Conservation (phyloP, 352 stramenopile genomes). For the Phytopythium oedochilum region DNA sequence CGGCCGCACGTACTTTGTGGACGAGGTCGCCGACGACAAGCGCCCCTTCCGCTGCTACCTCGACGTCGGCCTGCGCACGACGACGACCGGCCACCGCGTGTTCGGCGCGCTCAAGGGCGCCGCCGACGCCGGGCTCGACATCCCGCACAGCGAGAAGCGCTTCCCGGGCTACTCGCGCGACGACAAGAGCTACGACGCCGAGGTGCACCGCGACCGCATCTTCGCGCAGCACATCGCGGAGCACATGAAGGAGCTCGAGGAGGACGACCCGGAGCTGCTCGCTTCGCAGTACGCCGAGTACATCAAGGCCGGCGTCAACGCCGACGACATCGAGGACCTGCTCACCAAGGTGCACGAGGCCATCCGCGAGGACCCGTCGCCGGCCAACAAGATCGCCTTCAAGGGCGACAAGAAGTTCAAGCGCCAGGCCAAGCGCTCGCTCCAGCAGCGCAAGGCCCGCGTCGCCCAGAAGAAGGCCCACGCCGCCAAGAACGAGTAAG, state of each 20-base stretch:
- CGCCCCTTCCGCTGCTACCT: slow-evolving; percentile 97
- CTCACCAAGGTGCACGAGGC: slow-evolving; percentile 95
- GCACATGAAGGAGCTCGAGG: slow-evolving; percentile 99
- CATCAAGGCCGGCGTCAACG: slow-evolving; percentile 89
- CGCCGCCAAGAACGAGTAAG: slow-evolving; percentile 55
- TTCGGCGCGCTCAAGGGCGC: slow-evolving; percentile 99
- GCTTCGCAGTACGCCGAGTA: slow-evolving; percentile 96
- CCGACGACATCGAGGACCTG: slow-evolving; percentile 90
- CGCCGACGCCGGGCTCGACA: slow-evolving; percentile 97
- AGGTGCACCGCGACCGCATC: slow-evolving; percentile 98
- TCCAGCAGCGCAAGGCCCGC: slow-evolving; percentile 93
- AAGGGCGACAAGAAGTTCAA: slow-evolving; percentile 95
- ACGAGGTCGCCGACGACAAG: slow-evolving; percentile 98
- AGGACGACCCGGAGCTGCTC: slow-evolving; percentile 99
- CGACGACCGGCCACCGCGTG: slow-evolving; percentile 97
- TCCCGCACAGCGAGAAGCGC: slow-evolving; percentile 98
- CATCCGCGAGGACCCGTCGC: slow-evolving; percentile 96
- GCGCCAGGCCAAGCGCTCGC: slow-evolving; percentile 89
- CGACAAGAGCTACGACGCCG: slow-evolving; percentile 98
- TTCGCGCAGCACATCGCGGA: slow-evolving; percentile 97
- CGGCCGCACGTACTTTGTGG: slow-evolving; percentile 98
- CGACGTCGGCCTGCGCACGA: slow-evolving; percentile 97
- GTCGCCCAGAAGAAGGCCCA: slow-evolving; percentile 97
- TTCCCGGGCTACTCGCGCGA: slow-evolving; percentile 99
- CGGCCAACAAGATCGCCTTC: slow-evolving; percentile 91